These are phyloP conservation scores for Pestalotiopsis sp. DNA, from an alignment of 2,329 filamentous ascomycete species.

Conservation along the genomic window DNA sequence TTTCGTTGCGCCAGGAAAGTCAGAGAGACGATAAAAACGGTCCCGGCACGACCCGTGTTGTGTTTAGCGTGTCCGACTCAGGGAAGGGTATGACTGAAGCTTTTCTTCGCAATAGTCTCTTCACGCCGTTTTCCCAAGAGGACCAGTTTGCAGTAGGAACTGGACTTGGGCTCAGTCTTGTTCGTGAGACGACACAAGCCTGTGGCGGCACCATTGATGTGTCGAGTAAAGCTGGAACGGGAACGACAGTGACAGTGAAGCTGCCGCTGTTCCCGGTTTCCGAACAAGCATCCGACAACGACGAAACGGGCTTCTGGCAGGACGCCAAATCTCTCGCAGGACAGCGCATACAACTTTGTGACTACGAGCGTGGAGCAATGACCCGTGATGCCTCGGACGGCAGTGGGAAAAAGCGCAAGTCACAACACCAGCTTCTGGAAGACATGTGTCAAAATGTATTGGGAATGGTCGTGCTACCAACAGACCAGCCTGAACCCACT, in stretches of 20 bases:
- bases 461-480: slow-evolving; percentile 25
- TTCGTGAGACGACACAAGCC: slow-evolving; percentile 50
- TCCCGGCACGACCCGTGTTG: background rate
- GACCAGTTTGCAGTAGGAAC: slow-evolving; percentile 60
- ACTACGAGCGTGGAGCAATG: background rate
- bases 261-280: background rate
- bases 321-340: background rate
- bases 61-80: slow-evolving; percentile 48
- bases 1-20: slow-evolving; percentile 18
- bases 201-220: slow-evolving; percentile 19
- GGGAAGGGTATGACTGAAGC: slow-evolving; percentile 67
- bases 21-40: background rate
- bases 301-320: slow-evolving; percentile 1
- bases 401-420: background rate
- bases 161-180: slow-evolving; percentile 67
- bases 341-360: background rate
- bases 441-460: slow-evolving; percentile 36
- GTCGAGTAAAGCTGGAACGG: slow-evolving; percentile 18
- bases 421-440: slow-evolving; percentile 16
- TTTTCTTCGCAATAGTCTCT: slow-evolving; percentile 61
- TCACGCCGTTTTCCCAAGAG: slow-evolving; percentile 67
- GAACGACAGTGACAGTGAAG: slow-evolving; percentile 35
- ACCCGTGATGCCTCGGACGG: background rate
- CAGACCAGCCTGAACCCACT: background rate
- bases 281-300: background rate